A percentile compares a stretch with the other conserved stretches of the same genome.
phyloP scores from a whole-genome alignment of 768 basidiomycete species.

The Gloeopeniophorella convolvens region DNA sequence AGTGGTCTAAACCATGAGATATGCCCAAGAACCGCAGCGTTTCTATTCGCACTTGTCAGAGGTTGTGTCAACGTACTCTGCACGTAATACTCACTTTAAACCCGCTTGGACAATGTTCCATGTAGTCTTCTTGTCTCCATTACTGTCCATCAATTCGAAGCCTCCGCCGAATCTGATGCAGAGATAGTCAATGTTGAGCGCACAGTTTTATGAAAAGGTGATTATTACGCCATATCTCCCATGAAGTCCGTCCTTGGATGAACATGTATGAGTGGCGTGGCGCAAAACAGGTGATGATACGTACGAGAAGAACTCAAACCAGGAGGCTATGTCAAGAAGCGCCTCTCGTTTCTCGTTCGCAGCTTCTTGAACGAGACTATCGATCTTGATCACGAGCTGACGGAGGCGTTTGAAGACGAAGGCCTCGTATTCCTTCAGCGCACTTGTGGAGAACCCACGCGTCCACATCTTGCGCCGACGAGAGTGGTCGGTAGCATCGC shows the following conservation, averaged over 20 bases:
- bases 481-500: constrained; percentile 33
- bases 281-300: constrained; percentile 8
- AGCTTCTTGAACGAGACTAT: constrained; percentile 9
- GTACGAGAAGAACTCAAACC: constrained; percentile 35
- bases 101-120: background rate
- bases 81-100: background rate
- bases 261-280: background rate
- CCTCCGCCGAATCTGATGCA: constrained; percentile 25
- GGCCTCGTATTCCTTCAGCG: constrained; percentile 39
- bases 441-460: constrained; percentile 34
- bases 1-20: no score
- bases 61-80: no score
- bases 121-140: constrained; percentile 8
- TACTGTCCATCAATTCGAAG: constrained; percentile 22
- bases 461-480: constrained; percentile 39
- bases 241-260: constrained; percentile 41
- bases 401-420: constrained; percentile 30
- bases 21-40: no score
- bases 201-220: background rate
- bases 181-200: background rate
- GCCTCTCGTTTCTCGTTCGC: constrained; percentile 10
- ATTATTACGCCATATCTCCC: constrained; percentile 40
- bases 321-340: constrained; percentile 29
- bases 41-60: no score
- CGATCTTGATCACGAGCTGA: constrained; percentile 28